Evolutionary conservation across 1,139 yeast genomes (phyloP).

Genomic region (Hemisphaericaspora xylanilytica): DNA sequence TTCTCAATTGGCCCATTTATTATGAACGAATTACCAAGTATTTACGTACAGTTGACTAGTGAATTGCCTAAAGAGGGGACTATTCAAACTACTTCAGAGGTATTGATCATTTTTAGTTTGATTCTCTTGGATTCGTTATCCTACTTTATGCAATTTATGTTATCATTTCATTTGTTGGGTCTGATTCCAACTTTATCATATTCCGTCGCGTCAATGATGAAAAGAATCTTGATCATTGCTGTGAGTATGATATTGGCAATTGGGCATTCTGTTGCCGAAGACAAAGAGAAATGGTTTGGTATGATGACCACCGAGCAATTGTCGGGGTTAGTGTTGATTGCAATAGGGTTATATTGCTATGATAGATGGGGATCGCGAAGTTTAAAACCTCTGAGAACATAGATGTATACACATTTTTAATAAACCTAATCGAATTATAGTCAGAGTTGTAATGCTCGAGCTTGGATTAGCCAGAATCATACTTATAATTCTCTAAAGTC

Average conservation of each 20-base stretch:
- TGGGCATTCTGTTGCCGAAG: slow-evolving; percentile 16
- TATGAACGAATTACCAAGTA: slow-evolving; percentile 27
- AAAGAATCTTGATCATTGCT: slow-evolving; percentile 37
- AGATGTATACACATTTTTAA: not conserved
- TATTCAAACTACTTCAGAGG: slow-evolving; percentile 21
- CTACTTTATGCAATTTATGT: slow-evolving; percentile 36
- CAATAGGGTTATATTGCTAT: slow-evolving; percentile 38
- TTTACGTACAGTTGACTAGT: slow-evolving; percentile 9
- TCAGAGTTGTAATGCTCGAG: no score
- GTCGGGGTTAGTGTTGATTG: slow-evolving; percentile 30
- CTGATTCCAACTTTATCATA: slow-evolving; percentile 41
- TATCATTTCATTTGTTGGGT: slow-evolving; percentile 38
- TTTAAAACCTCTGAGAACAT: slow-evolving; percentile 19
- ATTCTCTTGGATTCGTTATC: slow-evolving; percentile 32
- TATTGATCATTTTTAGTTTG: slow-evolving; percentile 22
- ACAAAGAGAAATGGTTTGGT: slow-evolving; percentile 26
- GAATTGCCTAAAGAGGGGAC: slow-evolving; percentile 13
- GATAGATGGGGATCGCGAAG: slow-evolving; percentile 42
- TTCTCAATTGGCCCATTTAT: slow-evolving; percentile 34
- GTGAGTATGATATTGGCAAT: slow-evolving; percentile 31
- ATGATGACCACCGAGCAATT: slow-evolving; percentile 29
- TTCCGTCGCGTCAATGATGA: slow-evolving; percentile 45
- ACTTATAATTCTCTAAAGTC: no score
- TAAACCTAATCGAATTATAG: no score
- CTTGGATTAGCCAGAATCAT: no score